Percentiles rank a stretch among this genome's conserved stretches.
phyloP scores from a whole-genome alignment of 306 rosid genomes.

The Prinsepia uniflora region DNA sequence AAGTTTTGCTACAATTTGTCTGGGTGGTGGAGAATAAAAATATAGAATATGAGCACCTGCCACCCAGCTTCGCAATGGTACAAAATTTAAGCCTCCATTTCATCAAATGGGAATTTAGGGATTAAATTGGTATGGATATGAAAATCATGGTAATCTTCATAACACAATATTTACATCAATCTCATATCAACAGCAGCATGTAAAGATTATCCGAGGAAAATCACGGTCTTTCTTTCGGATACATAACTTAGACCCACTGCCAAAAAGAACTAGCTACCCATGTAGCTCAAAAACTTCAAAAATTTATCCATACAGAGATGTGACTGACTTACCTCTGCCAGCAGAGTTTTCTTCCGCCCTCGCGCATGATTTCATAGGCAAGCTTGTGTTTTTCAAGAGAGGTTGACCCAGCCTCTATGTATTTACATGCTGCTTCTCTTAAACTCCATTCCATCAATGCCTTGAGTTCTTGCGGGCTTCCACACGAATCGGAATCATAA shows the following conservation, averaged over 20 bases:
- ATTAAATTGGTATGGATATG: background rate
- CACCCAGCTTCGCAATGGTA: no score
- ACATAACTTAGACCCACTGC: conserved; percentile 25
- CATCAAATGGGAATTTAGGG: no score
- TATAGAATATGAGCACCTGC: no score
- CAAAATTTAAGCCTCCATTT: no score
- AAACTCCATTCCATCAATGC: conserved; percentile 89
- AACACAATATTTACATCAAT: conserved; percentile 19
- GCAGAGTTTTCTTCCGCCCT: conserved; percentile 85
- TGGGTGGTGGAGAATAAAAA: no score
- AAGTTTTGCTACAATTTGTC: no score
- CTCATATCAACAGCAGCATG: conserved; percentile 9
- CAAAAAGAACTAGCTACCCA: conserved; percentile 16
- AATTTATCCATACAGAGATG: conserved; percentile 17
- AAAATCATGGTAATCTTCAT: conserved; percentile 6
- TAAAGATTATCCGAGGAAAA: conserved; percentile 18
- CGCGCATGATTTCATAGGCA: conserved; percentile 85
- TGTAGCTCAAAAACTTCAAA: conserved; percentile 33
- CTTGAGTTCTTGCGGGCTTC: conserved; percentile 68
- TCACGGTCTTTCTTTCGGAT: conserved; percentile 23
- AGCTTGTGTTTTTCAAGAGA: conserved; percentile 84
- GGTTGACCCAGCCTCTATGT: conserved; percentile 79
- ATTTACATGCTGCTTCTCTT: conserved; percentile 88
- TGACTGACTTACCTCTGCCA: conserved; percentile 70
- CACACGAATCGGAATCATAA: conserved; percentile 60